Evolutionary conservation across 768 basidiomycete species (phyloP), one percentile per base, ranked within the genome.

Genomic region (Boletus sp.): DNA sequence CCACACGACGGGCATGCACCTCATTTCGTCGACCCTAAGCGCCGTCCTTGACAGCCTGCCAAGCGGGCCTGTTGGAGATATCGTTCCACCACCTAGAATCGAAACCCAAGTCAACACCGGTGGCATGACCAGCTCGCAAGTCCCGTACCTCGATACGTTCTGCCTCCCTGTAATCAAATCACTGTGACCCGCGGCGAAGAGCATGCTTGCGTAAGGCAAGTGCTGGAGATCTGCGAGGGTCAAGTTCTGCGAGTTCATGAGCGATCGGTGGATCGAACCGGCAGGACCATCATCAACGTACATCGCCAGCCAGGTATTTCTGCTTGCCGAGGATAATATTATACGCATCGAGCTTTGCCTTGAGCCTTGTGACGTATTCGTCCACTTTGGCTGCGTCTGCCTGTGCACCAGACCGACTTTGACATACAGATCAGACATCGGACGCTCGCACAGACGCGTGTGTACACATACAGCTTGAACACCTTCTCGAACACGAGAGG

Each of bases 151-250:
- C 0, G 70, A 54, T 3, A 82, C 73, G 55, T 80, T 77, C 7
- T 79, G 77, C 59, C 72, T 70, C 37, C 52, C 64, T 14, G 40
- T 19, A 30, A 69, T 56, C 19, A 81, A 54, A 10, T 73, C 53
- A 10, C 70, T 59, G 39, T 59, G 54, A 1, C 73, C 74, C 1
- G 57, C 53, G 1, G 7, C 14, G 19, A 40, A 51, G 29, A 77
- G 58, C 43, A 64, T 23, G n/a, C 43, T 49, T 19, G 76, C 79
- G 46, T 76, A 78, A 0, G 83, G 77, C 32, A 85, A 63, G 64
- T 84, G 83, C 66, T 77, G 78, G 11, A 86, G 71, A 62, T 86
- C 85, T 4, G 79, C 82, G 1, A 85, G 70, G 7, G 81, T 83
- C 49, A 86, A 21, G 29, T 67, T 60, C 72, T 78, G 54, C n/a